Evolutionary conservation across 371 early-diverging fungal genomes (phyloP).

Genomic region (Actinomucor elegans): DNA sequence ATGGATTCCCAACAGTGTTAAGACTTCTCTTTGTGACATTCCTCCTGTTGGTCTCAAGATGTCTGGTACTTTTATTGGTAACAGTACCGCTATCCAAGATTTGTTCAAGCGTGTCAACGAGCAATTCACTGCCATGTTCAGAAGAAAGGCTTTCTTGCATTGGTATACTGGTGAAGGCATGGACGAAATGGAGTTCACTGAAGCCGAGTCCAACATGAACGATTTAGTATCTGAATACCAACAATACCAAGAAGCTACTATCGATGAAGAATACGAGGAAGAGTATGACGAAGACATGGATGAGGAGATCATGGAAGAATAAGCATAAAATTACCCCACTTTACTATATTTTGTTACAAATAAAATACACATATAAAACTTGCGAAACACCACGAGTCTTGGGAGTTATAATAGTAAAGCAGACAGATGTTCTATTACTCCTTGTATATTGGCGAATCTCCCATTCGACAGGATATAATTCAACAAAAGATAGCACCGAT

Average conservation of each 20-base stretch:
- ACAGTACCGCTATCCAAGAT: conserved; percentile 98
- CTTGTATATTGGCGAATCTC: no score
- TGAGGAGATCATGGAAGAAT: conserved; percentile 47
- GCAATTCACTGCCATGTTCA: conserved; percentile 96
- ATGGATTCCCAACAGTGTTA: conserved; percentile 99
- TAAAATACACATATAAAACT: no score
- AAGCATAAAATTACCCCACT: no score
- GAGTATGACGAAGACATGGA: conserved; percentile 30
- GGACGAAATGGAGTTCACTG: conserved; percentile 98
- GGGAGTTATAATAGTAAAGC: no score
- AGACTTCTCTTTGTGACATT: conserved; percentile 98
- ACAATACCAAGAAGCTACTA: conserved; percentile 93
- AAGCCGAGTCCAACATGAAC: conserved; percentile 92
- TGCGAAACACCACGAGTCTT: no score
- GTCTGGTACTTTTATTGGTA: conserved; percentile 98
- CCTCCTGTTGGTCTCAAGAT: conserved; percentile 96
- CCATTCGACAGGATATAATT: no score
- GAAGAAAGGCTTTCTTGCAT: conserved; percentile 97
- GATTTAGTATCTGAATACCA: conserved; percentile 97
- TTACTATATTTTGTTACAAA: no score
- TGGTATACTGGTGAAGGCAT: conserved; percentile 98
- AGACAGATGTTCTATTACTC: no score
- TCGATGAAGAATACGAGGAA: conserved; percentile 52
- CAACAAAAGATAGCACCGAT: no score
- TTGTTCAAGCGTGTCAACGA: conserved; percentile 97